Evolutionary conservation across 805 yeast species (phyloP), one percentile per base, ranked within the genome.

Genomic region (Candida patagonica): DNA sequence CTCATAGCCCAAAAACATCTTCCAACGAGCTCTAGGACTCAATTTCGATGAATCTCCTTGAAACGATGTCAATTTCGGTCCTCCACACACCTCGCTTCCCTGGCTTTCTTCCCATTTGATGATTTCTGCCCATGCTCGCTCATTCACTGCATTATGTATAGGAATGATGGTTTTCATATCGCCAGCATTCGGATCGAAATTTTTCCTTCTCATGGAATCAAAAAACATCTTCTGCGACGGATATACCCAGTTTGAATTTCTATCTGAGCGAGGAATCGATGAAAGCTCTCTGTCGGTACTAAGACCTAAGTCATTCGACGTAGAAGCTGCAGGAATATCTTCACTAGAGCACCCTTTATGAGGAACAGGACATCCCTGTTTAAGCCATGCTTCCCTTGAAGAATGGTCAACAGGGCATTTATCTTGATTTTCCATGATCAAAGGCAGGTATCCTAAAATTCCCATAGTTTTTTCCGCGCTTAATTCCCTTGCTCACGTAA

Each of bases 191-290:
- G 97, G 96, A 38, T 78, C 70, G 87, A 95, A 85, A 42, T 84
- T 74, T 55, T 89, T 89, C 36, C 97, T 73, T 50, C 74, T 67
- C 97, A 89, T 92, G 7, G 96, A 96, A 43, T 86, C 92, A 59
- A 68, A 89, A 56, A 89, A 89, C 66, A 89, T 96, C 57, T 84
- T 83, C 57, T 89, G 94, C 3, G 95, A 84, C 6, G 98, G 98
- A 56, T 89, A 89, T 1, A 89, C 71, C 98, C 98, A 89, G 62
- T 88, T 82, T 12, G 67, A 67, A 13, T 60, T 48, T 1, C 73
- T 55, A 3, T 74, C 80, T 1, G 94, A 80, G 38, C 95, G 65
- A 35, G 96, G 96, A 30, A 88, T 88, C 2, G 94, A 73, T 7
- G 88, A 78, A 3, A 81, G 62, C 50, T 79, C 89, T 45, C 96